A percentile compares a stretch with the other conserved stretches of the same genome.
phyloP scores from a whole-genome alignment of 805 yeast genomes.

The Zygosaccharomyces bailii region DNA sequence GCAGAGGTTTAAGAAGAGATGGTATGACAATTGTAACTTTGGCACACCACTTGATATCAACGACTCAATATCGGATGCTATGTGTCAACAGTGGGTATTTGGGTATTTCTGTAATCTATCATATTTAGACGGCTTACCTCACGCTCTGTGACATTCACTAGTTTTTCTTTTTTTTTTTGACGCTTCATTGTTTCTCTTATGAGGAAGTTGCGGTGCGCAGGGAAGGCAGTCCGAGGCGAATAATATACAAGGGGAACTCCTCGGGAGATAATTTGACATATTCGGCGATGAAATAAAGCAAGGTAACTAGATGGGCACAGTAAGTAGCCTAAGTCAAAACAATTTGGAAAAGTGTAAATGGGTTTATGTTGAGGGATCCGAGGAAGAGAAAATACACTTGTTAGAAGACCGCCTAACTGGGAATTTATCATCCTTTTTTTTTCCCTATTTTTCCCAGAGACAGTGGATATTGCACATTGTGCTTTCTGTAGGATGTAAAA shows the following conservation, averaged over 20 bases:
- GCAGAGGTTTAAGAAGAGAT: neutral
- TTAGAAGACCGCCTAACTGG: slow-evolving; percentile 1
- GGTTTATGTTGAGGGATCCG: slow-evolving; percentile 1
- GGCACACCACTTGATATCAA: no score
- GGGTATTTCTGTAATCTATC: neutral
- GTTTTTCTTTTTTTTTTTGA: neutral
- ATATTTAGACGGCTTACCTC: neutral
- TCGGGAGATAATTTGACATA: neutral
- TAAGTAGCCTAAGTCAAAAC: slow-evolving; percentile 2
- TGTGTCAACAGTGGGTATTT: no score
- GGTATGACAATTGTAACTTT: neutral
- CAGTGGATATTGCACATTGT: neutral
- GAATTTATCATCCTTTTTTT: neutral
- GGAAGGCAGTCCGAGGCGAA: neutral
- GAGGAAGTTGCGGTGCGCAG: neutral
- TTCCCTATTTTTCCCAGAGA: neutral
- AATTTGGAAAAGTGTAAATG: slow-evolving; percentile 3
- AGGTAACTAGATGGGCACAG: neutral
- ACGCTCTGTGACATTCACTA: neutral
- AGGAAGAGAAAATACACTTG: slow-evolving; percentile 6
- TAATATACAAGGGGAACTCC: neutral
- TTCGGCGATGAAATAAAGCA: neutral
- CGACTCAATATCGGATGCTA: no score
- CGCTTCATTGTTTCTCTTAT: neutral
- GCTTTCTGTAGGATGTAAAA: neutral